Evolutionary conservation across 2,329 filamentous ascomycete species (phyloP), one percentile per base, ranked within the genome.

Genomic region (Decorospora gaudefroyi): DNA sequence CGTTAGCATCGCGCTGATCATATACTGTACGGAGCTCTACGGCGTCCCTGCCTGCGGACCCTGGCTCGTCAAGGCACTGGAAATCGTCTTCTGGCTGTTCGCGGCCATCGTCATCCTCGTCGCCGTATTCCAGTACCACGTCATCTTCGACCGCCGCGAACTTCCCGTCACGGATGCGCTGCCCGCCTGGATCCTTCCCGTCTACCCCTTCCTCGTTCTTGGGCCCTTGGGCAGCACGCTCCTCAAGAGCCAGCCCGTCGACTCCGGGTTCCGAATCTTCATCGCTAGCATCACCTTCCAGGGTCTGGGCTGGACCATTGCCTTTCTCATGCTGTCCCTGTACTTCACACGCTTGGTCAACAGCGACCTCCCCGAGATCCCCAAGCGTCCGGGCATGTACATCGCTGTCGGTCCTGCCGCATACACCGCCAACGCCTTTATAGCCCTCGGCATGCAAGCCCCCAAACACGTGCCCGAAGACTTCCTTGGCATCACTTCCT

Each of bases 91-190:
- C 67, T 91, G 87, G 87, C 66, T 75, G 0, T 91, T 90, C 60
- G 76, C 84, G 8, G 72, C 73, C 2, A 65, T 78, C 16, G 57
- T 57, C 4, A 46, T 51, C 11, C 32, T 62, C 2, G 57, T 61
- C n/a, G 57, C 85, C 65, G 96, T 97, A 87, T 84, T 97, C 58
- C 92, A 97, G 80, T 97, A 97, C 76, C 92, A 97, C 72, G 93
- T 97, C 67, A 87, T 96, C 68, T 97, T 97, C 81, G 91, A 86
- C 73, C 83, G 88, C 65, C 90, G 96, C 61, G 49, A 61, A 30
- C 57, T 74, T 11, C 66, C 62, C 29, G 60, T 73, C 9, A 58
- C 67, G 4, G 68, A 71, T 16, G 71, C 72, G 32, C 68, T 72
- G 26, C 70, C 71, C 0, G 67, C 70, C 0, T 74, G 72, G 72